phyloP scores from a whole-genome alignment of 2,329 filamentous ascomycete species.

The Hymenoscyphus linearis region DNA sequence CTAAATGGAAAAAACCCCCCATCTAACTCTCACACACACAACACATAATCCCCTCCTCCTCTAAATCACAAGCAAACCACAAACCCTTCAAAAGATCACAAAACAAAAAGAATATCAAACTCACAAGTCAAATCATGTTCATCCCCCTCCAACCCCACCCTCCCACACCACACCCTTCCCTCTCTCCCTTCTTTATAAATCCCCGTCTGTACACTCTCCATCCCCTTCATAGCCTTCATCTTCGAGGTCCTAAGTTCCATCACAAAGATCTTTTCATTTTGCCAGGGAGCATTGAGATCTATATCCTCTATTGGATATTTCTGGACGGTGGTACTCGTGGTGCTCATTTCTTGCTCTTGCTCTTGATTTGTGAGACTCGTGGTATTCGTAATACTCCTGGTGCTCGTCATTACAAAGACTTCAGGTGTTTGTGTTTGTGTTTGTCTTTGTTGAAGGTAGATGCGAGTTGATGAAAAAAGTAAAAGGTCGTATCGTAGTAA shows the following conservation, averaged over 20 bases:
- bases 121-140: slow-evolving; percentile 52
- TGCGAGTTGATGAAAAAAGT: too few relatives aligned
- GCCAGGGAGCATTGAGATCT: slow-evolving; percentile 19
- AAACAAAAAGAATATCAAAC: background rate
- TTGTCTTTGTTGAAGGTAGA: too few relatives aligned
- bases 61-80: background rate
- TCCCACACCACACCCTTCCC: slow-evolving; percentile 17
- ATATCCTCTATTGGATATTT: too few relatives aligned
- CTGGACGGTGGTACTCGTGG: too few relatives aligned
- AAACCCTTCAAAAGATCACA: background rate
- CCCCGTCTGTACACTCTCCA: slow-evolving; percentile 44
- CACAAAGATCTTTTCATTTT: slow-evolving; percentile 33
- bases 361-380: too few relatives aligned
- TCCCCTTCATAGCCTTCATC: slow-evolving; percentile 49
- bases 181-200: slow-evolving; percentile 36
- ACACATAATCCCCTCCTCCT: background rate
- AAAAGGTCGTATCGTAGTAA: too few relatives aligned
- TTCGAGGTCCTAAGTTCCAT: slow-evolving; percentile 52
- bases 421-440: too few relatives aligned
- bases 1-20: background rate
- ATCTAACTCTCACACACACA: background rate
- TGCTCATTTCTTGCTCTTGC: too few relatives aligned
- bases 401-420: too few relatives aligned
- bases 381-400: too few relatives aligned
- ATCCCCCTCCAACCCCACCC: slow-evolving; percentile 48